Evolutionary conservation across 129 eudicot genomes (phyloP).

Genomic region (Centella asiatica): DNA sequence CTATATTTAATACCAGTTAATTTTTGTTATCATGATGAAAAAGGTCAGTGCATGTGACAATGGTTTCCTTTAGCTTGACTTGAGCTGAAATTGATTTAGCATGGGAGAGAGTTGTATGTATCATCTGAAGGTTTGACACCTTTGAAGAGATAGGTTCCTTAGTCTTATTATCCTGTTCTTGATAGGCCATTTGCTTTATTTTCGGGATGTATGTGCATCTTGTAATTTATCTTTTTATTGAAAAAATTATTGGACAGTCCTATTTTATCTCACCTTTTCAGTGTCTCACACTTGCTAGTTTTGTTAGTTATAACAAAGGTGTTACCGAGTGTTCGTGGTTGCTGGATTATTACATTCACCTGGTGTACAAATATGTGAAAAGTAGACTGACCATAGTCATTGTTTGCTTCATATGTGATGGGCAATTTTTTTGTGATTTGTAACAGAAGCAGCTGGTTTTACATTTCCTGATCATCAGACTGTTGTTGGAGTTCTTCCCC

Average conservation of each 20-base stretch:
- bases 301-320: too few relatives aligned
- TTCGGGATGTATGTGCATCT: background rate
- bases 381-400: background rate
- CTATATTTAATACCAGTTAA: too few relatives aligned
- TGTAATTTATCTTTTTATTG: too few relatives aligned
- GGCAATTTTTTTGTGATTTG: constrained; percentile 20
- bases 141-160: background rate
- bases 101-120: background rate
- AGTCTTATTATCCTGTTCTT: background rate
- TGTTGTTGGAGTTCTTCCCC: constrained; percentile 90
- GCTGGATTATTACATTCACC: background rate
- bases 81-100: background rate
- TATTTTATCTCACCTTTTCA: too few relatives aligned
- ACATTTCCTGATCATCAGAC: constrained; percentile 47
- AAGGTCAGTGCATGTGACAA: background rate
- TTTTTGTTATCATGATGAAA: background rate
- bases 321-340: background rate
- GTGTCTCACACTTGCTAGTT: too few relatives aligned
- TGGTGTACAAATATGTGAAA: background rate
- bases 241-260: too few relatives aligned
- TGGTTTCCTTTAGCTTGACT: background rate
- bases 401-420: constrained; percentile 5
- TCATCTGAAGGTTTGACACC: too few relatives aligned
- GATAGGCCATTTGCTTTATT: background rate
- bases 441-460: constrained; percentile 63